Evolutionary conservation across 2,329 filamentous ascomycete species (phyloP).

Genomic region (Arthrobotrys entomopaga): DNA sequence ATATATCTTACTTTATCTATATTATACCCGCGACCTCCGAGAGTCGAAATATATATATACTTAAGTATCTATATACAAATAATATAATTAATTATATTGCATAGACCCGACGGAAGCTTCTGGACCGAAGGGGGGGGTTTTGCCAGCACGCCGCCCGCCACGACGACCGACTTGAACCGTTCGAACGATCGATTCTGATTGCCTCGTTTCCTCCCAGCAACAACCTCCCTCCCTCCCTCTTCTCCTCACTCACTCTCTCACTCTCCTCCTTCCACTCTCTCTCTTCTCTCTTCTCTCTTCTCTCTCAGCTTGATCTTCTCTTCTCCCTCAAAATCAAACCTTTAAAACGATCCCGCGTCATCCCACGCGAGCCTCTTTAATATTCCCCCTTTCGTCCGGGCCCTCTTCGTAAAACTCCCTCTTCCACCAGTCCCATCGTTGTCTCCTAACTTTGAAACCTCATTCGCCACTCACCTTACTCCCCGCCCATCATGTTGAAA

Average conservation of each 20-base stretch:
- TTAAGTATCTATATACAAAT: no score
- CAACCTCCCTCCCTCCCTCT: neutral
- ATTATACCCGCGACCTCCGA: no score
- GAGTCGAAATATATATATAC: no score
- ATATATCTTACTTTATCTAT: no score
- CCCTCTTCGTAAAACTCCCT: neutral
- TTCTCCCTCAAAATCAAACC: neutral
- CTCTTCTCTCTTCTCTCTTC: no score
- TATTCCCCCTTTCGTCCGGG: neutral
- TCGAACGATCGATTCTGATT: slow-evolving; percentile 14
- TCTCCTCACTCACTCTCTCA: neutral
- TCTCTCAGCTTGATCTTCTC: neutral
- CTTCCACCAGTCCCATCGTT: no score
- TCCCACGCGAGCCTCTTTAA: neutral
- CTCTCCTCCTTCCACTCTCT: neutral
- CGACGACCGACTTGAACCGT: no score
- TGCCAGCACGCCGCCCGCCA: no score
- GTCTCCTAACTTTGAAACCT: neutral
- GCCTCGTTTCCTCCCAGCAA: slow-evolving; percentile 42
- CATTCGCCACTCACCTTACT: neutral
- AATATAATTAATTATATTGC: no score
- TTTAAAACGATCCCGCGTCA: neutral
- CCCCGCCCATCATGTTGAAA: slow-evolving; percentile 76
- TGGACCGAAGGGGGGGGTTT: no score
- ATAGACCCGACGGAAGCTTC: slow-evolving; percentile 41